A percentile compares a stretch with the other conserved stretches of the same genome.
Evolutionary conservation across 2,329 filamentous ascomycete species (phyloP).

Genomic region (Alternaria gansuensis): DNA sequence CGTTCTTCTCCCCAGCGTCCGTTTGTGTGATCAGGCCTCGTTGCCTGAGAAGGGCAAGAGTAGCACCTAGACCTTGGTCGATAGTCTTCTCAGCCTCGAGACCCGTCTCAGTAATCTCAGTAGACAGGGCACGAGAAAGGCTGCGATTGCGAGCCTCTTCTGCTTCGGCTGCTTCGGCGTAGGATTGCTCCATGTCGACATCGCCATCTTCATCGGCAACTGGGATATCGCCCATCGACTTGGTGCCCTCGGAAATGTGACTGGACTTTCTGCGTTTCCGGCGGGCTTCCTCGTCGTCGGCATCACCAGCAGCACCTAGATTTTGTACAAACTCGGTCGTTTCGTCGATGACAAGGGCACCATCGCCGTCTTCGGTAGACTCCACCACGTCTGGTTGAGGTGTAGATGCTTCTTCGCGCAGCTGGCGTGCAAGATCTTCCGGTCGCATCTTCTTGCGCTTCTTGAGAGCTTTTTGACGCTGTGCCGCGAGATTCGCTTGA

Average conservation of each 20-base stretch:
- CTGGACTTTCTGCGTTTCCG: constrained; percentile 57
- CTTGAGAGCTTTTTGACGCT: constrained; percentile 84
- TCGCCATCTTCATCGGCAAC: constrained; percentile 62
- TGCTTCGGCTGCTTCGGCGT: constrained; percentile 61
- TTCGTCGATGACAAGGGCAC: constrained; percentile 93
- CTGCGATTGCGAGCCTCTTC: constrained; percentile 54
- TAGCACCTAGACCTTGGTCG: constrained; percentile 79
- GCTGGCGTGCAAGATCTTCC: constrained; percentile 83
- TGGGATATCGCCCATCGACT: constrained; percentile 37
- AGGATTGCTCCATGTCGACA: constrained; percentile 63
- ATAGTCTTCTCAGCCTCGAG: constrained; percentile 87
- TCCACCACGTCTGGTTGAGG: constrained; percentile 61
- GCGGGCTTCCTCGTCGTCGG: constrained; percentile 54
- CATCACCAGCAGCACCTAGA: constrained; percentile 62
- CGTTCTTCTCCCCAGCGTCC: constrained; percentile 70
- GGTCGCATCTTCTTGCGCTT: constrained; percentile 88
- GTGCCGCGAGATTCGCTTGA: constrained; percentile 83
- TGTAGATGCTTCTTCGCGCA: constrained; percentile 69
- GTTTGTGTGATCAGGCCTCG: constrained; percentile 79
- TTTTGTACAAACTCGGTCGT: constrained; percentile 94
- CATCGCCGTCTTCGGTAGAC: constrained; percentile 65
- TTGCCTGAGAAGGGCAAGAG: constrained; percentile 82
- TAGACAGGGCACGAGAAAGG: constrained; percentile 51
- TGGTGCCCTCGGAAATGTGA: constrained; percentile 37
- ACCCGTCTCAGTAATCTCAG: constrained; percentile 70